Conservation (phyloP, 1,284 basidiomycete species). For the Irpex lacteus region DNA sequence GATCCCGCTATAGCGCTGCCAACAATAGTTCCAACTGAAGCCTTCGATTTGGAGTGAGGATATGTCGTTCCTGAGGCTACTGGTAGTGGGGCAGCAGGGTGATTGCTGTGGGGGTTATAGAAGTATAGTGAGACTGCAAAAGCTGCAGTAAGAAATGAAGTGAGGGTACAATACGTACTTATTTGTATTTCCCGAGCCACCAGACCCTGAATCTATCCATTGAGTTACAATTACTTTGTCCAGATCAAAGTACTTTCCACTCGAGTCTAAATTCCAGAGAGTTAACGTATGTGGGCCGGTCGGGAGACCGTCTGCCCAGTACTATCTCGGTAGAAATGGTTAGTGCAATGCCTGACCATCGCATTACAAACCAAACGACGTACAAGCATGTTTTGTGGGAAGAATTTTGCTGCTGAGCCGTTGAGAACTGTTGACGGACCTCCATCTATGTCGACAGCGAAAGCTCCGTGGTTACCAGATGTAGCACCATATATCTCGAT, state of each 20-base stretch:
- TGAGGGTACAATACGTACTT: not conserved
- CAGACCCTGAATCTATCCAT: not conserved
- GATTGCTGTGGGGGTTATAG: not conserved
- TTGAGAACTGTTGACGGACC: not conserved
- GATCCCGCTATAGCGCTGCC: slow-evolving; percentile 3
- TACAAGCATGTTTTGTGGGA: slow-evolving; percentile 10
- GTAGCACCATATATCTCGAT: slow-evolving; percentile 1
- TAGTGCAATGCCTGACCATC: not conserved
- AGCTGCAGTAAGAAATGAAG: not conserved
- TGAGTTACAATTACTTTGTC: slow-evolving; percentile 6
- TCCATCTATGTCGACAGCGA: not conserved
- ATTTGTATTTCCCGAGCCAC: not conserved
- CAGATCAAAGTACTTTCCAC: slow-evolving; percentile 3
- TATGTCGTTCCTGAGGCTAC: not conserved
- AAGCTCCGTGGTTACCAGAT: not conserved
- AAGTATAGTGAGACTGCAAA: not conserved
- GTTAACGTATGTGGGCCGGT: slow-evolving; percentile 7
- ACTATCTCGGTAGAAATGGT: slow-evolving; percentile 1
- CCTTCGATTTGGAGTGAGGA: not conserved
- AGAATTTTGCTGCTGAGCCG: slow-evolving; percentile 2
- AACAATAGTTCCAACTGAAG: not conserved
- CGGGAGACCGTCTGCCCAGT: slow-evolving; percentile 6
- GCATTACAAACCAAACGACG: not conserved
- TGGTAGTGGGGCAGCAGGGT: not conserved
- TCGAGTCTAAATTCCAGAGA: slow-evolving; percentile 7